These are phyloP conservation scores for Picochlorum sp. DNA, from an alignment of 139 green algal species.

Conservation along the genomic window DNA sequence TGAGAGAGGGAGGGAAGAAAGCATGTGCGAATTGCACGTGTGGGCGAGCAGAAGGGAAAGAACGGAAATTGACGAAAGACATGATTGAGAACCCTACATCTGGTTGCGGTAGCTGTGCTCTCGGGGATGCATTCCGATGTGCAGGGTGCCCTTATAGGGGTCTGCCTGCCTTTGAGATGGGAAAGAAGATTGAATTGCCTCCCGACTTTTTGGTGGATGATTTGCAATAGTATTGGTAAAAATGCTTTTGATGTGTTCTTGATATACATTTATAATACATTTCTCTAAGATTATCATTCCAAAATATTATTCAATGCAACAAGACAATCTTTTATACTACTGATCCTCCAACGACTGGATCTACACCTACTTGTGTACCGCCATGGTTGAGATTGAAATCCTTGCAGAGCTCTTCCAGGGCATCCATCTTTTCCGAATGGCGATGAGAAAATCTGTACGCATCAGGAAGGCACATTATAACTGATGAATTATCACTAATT, in stretches of 20 bases:
- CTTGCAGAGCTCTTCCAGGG: constrained; percentile 12
- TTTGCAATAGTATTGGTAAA: not conserved
- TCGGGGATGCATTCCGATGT: constrained; percentile 95
- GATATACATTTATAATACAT: not conserved
- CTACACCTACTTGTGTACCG: not conserved
- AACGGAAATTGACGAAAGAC: constrained; percentile 62
- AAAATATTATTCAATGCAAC: too few relatives aligned
- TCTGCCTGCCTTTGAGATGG: constrained; percentile 81
- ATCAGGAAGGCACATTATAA: too few relatives aligned
- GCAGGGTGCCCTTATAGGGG: constrained; percentile 86
- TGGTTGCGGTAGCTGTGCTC: constrained; percentile 77
- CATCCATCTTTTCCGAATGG: constrained; percentile 12
- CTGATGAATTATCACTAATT: too few relatives aligned
- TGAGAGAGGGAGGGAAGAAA: constrained; percentile 61
- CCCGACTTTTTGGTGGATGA: constrained; percentile 6
- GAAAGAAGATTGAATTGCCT: constrained; percentile 73
- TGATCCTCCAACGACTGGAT: constrained; percentile 3
- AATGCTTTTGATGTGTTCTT: not conserved
- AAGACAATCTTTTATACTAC: not conserved
- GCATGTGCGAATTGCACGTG: constrained; percentile 96
- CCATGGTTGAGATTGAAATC: constrained; percentile 5
- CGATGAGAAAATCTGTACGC: constrained; percentile 10
- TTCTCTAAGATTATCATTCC: too few relatives aligned
- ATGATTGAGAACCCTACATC: constrained; percentile 87
- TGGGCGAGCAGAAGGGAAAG: constrained; percentile 75